These are phyloP conservation scores for Coffea humblotiana DNA, from an alignment of 305 asterid species.

Conservation along the genomic window DNA sequence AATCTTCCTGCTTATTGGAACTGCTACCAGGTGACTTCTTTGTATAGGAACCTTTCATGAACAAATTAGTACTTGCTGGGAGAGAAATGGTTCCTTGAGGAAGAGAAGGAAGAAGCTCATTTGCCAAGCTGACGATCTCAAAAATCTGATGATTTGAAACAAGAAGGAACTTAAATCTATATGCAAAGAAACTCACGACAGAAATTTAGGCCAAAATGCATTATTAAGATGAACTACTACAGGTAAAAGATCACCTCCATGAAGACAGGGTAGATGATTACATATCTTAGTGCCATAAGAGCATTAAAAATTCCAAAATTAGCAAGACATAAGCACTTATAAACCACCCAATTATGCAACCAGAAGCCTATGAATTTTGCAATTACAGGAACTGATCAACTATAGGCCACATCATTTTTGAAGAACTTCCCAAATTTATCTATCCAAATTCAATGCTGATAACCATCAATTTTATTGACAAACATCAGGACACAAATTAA, in stretches of 20 bases:
- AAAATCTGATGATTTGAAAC: slow-evolving; percentile 54
- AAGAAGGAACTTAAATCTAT: slow-evolving; percentile 11
- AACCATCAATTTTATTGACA: not conserved
- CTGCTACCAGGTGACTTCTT: slow-evolving; percentile 66
- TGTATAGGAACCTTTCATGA: slow-evolving; percentile 55
- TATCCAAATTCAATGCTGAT: not conserved
- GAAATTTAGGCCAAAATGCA: not conserved
- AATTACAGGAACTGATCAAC: not conserved
- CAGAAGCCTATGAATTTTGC: not conserved
- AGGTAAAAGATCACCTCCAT: not conserved
- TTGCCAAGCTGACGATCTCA: slow-evolving; percentile 98
- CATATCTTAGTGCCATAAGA: not conserved
- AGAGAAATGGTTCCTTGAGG: slow-evolving; percentile 94
- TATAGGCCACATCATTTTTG: not conserved
- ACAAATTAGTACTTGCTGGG: slow-evolving; percentile 63
- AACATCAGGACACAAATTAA: not conserved
- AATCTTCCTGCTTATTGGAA: slow-evolving; percentile 70
- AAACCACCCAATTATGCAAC: not conserved
- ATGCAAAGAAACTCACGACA: not conserved
- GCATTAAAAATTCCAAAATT: not conserved
- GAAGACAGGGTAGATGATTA: not conserved
- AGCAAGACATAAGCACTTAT: not conserved
- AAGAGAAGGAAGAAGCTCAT: slow-evolving; percentile 96
- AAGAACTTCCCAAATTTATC: not conserved
- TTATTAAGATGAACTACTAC: not conserved